These are phyloP conservation scores for Comarum palustre DNA, from an alignment of 306 rosid genomes.

Conservation along the genomic window DNA sequence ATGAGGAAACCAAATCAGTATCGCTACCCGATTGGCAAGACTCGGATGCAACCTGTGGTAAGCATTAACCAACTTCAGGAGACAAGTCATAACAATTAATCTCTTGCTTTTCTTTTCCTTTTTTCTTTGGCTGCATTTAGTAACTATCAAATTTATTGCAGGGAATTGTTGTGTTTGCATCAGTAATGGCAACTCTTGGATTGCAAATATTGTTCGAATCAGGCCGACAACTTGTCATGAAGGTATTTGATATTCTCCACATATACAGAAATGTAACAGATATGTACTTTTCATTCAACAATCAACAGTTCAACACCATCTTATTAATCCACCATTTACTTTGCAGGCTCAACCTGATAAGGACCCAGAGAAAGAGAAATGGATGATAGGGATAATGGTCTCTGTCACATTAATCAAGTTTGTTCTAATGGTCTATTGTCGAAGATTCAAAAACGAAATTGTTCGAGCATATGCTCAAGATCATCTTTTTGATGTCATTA, in stretches of 20 bases:
- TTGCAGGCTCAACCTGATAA: constrained; percentile 64
- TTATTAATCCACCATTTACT: background rate
- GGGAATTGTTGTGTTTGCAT: constrained; percentile 90
- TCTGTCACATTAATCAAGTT: constrained; percentile 59
- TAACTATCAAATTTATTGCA: constrained; percentile 25
- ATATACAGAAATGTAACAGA: background rate
- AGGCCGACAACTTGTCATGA: constrained; percentile 52
- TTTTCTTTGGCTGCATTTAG: background rate
- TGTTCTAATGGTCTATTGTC: constrained; percentile 59
- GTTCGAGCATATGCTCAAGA: constrained; percentile 85
- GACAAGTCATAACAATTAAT: background rate
- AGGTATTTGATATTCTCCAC: constrained; percentile 36
- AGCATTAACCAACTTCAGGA: background rate
- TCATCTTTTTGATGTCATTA: constrained; percentile 86
- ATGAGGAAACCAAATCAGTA: constrained; percentile 78
- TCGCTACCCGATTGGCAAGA: constrained; percentile 78
- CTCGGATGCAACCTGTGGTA: constrained; percentile 96
- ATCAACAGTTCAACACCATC: background rate
- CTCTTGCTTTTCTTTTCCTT: background rate
- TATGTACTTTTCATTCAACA: background rate
- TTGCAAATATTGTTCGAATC: constrained; percentile 83
- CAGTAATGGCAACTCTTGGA: constrained; percentile 94
- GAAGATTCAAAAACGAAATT: constrained; percentile 77
- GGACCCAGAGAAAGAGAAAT: constrained; percentile 58
- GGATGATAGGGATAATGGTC: constrained; percentile 92